Evolutionary conservation across 2,329 filamentous ascomycete species (phyloP), one percentile per base, ranked within the genome.

Genomic region (Hypomyces rosellus): DNA sequence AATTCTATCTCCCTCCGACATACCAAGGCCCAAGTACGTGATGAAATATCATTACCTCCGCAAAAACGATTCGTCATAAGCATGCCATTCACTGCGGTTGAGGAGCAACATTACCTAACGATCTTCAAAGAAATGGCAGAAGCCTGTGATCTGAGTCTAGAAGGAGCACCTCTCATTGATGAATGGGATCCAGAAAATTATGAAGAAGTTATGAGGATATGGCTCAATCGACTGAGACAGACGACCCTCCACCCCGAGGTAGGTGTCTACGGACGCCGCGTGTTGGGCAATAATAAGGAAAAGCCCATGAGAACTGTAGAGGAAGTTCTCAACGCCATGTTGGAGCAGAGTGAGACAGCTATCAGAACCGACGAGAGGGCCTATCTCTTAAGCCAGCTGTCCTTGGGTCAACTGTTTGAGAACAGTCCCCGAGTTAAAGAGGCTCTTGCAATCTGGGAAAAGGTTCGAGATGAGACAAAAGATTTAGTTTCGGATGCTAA

Each of bases 281-380:
- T 80, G 0, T 68, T 88, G 5, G 85, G 85, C 1, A 75, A 78
- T 41, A 80, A 74, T 40, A 81, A 76, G 45, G 76, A 75, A 48
- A 83, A 80, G 0, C 85, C 88, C 0, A 74, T 96, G 56, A 79
- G 88, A 12, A 95, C 91, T 1, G 85, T 96, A 2, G 80, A 84
- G 15, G 88, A 97, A 65, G 92, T 97, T 1, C 73, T 99, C 11
- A 85, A 89, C 56, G 83, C 85, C 4, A 96, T 99, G 92, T 85
- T 96, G 51, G 89, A 96, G 49, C 84, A 92, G 61, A 90, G 86
- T 40, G 87, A 92, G 51, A 73, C 73, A 5, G 64, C 70, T 1
- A 78, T 92, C 50, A 80, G 84, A 46, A 69, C 76, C 0, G 84
- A 92, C 51, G 85, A 93, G 61, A 80, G 89, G 47, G 71, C 75